Evolutionary conservation across 2,329 filamentous ascomycete genomes (phyloP), one percentile per base, ranked within the genome.

Genomic region (Chrysoporthe cubensis): DNA sequence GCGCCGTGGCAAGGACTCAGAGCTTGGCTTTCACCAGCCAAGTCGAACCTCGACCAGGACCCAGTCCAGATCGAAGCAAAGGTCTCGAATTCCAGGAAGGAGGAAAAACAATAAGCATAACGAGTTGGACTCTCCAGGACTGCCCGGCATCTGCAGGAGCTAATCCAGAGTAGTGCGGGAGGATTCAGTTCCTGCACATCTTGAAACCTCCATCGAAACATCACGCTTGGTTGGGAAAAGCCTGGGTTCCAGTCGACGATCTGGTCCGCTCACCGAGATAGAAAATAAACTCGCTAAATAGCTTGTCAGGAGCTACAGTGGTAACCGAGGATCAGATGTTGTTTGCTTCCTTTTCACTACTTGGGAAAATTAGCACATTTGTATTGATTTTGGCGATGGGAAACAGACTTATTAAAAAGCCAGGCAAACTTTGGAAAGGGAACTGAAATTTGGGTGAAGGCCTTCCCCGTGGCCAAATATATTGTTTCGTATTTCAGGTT

Each of bases 171-270:
- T 9, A 26, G 48, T 9, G 48, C 48, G 21, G 48, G 21, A 52
- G 48, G 48, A 52, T 52, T 32, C 11, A 13, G 21, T 52, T 32
- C 48, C 48, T 52, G 48, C 21, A 26, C 48, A 52, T 52, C 21
- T 52, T 52, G 48, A 52, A 52, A 52, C 48, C 48, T 26, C 46
- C n/a, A 50, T 18, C 46, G 46, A 52, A 52, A 4, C 48, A 52
- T 14, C 48, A 52, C 9, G 26, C 48, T n/a, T 52, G 21, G n/a
- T 52, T 52, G 11, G 48, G 48, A 26, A 52, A 13, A n/a, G 21
- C 13, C 26, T 4, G 9, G 21, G 4, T 13, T 26, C 5, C n/a
- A 8, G 21, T 50, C 1, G 2, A n/a, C 21, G 48, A 9, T 21
- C n/a, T 13, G 3, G 21, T 18, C 3, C 48, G 2, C 48, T 50